Conservation (phyloP, 1,284 basidiomycete genomes). For the Stygiomarasmius scandens region DNA sequence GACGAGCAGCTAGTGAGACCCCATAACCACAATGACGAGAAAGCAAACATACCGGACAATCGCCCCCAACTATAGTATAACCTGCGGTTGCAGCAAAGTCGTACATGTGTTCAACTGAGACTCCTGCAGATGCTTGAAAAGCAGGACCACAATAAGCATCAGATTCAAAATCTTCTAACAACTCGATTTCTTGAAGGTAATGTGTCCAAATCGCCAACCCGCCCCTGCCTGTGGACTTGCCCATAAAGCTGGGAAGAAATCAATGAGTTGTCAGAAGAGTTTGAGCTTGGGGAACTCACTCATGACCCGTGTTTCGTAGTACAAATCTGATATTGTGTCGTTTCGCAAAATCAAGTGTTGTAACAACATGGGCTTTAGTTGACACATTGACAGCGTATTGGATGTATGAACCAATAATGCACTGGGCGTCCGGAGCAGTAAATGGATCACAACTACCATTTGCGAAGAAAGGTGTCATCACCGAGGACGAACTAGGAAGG, state of each 20-base stretch:
- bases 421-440: conserved; percentile 16
- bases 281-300: conserved; percentile 13
- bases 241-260: conserved; percentile 20
- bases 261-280: neutral
- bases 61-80: conserved; percentile 23
- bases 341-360: conserved; percentile 23
- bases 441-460: conserved; percentile 29
- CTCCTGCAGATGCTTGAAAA: conserved; percentile 18
- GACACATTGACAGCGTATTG: conserved; percentile 28
- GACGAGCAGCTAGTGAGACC: neutral
- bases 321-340: conserved; percentile 26
- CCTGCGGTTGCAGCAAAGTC: conserved; percentile 17
- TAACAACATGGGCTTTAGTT: conserved; percentile 20
- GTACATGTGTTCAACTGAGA: conserved; percentile 17
- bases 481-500: conserved; percentile 15
- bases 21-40: neutral
- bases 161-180: conserved; percentile 11
- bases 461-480: conserved; percentile 19
- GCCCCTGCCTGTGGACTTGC: conserved; percentile 21
- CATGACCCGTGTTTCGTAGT: conserved; percentile 27
- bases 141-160: conserved; percentile 18
- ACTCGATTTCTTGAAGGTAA: conserved; percentile 18
- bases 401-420: conserved; percentile 24
- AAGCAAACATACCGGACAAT: conserved; percentile 24
- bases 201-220: conserved; percentile 25